Evolutionary conservation across 306 rosid genomes (phyloP), one percentile per base, ranked within the genome.

Genomic region (Glycyrrhiza uralensis): DNA sequence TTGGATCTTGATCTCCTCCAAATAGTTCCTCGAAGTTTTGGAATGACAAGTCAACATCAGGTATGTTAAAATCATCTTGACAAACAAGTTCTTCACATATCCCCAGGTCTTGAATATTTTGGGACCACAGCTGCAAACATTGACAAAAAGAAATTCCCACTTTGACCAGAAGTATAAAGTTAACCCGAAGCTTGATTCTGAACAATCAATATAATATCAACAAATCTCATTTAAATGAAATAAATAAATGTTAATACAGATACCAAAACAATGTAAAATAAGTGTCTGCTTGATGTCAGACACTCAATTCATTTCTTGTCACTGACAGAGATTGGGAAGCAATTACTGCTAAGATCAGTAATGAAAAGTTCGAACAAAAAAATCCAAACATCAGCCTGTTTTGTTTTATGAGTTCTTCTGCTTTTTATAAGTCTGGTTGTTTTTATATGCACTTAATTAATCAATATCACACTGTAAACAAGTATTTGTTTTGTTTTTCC

Each of bases 51-150:
- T 93, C 96, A 69, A 93, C 89, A 19, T 93, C 98, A 24, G 98
- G 98, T 30, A 93, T 87, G 81, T 87, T 67, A 59, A 93, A 87
- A 83, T 87, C 96, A 55, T 90, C 98, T 22, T 23, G 57, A 46
- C 69, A 84, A 52, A 81, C 80, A 76, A 90, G 81, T 47, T 90
- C 98, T 78, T 88, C 92, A 33, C 98, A 93, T 66, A 93, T 89
- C 59, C 96, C 97, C 11, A 93, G 89, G 80, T 93, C 96, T 83
- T 93, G 92, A 84, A 93, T 90, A 61, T 87, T 89, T 80, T 90
- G 97, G 72, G 92, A 77, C 98, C 98, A 93, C 41, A 90, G 38
- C 97, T 93, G 85, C 86, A 84, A 83, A 84, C 28, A 72, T 74
- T 22, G 29, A 80, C 54, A 18, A 36, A 60, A 72, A 32, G 5